A percentile compares a stretch with the other conserved stretches of the same genome.
Evolutionary conservation across 306 rosid genomes (phyloP).

Genomic region (Gynostemma pentaphyllum): DNA sequence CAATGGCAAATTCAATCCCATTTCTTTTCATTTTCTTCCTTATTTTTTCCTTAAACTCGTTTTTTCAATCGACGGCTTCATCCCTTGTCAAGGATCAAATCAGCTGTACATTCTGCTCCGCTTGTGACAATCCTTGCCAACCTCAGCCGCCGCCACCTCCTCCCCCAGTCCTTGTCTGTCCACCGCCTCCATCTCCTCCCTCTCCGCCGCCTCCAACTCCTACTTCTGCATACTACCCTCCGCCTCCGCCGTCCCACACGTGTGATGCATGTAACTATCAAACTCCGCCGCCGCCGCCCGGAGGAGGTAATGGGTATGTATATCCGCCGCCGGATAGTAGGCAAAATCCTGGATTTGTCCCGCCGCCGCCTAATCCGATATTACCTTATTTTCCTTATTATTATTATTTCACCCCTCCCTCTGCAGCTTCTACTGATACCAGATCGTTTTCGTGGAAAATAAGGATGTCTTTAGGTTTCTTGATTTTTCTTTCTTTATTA

Average conservation of each 20-base stretch:
- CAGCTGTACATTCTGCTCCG: constrained; percentile 40
- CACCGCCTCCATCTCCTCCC: constrained; percentile 25
- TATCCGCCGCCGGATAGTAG: constrained; percentile 6
- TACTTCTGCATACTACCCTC: not conserved
- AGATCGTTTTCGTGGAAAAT: constrained; percentile 8
- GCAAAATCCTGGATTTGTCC: not conserved
- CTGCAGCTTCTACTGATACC: not conserved
- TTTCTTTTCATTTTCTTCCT: constrained; percentile 6
- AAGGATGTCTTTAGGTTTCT: not conserved
- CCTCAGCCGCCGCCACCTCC: constrained; percentile 29
- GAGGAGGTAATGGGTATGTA: not conserved
- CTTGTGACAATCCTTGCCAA: constrained; percentile 49
- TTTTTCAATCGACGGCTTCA: not conserved
- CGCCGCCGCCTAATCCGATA: constrained; percentile 10
- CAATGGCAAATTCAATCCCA: constrained; percentile 4
- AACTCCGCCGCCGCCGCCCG: constrained; percentile 38
- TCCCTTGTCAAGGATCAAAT: constrained; percentile 25
- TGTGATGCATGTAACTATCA: constrained; percentile 4
- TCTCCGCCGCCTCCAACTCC: constrained; percentile 18
- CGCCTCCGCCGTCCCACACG: constrained; percentile 18
- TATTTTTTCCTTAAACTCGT: not conserved
- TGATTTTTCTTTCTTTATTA: constrained; percentile 6
- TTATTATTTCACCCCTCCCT: constrained; percentile 2
- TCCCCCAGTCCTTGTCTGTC: constrained; percentile 28
- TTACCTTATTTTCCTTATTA: constrained; percentile 12